Base-by-base conservation (phyloP, 179 eudicot genomes). In the Actinidia arguta region DNA sequence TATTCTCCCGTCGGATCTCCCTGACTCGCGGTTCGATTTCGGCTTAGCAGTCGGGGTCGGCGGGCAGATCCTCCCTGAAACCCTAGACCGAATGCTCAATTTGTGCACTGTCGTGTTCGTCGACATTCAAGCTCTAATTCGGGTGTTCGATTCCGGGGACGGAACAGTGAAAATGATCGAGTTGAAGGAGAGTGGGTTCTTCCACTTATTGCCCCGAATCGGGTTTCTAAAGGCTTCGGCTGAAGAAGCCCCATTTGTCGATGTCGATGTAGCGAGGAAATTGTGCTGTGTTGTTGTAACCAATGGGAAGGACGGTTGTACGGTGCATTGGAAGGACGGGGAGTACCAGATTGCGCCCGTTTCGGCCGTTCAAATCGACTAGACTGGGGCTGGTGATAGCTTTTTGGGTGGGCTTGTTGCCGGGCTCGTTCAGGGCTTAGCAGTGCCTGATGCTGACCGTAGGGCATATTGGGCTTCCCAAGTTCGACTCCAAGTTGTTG, bases 381-480 rank as follows among this genome's bases (percentile, higher is more conserved):
- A 98, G 0, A 96, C 99, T 5, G 99, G 99, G 44, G 99, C 99
- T 10, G 98, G 99, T 1, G 99, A 96, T 87, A 90, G 97, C 80
- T 92, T 96, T 63, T 81, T 96, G 7, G 99, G 96, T 1, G 99
- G 99, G 58, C 86, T 96, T 78, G 95, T 90, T 17, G 93, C 88
- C 8, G 98, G 99, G 50, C 87, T 94, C 69, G 89, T 85, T 22
- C 82, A 89, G 31, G 99, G 98, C 0, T 83, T 96, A 81, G 77
- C 87, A 6, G 93, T 93, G 69, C 91, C 92, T 39, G 98, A 96
- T 83, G 97, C 99, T 96, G 64, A 91, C 98, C 42, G 99, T 96
- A 22, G 90, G 80, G 6, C 92, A 92, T 51, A 55, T 96, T 70
- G 99, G 99, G 18, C 86, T 92, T 83, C 98, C 99, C 27, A 82